These are phyloP conservation scores for Ceratonia siliqua DNA, from an alignment of 306 rosid species.

Conservation along the genomic window DNA sequence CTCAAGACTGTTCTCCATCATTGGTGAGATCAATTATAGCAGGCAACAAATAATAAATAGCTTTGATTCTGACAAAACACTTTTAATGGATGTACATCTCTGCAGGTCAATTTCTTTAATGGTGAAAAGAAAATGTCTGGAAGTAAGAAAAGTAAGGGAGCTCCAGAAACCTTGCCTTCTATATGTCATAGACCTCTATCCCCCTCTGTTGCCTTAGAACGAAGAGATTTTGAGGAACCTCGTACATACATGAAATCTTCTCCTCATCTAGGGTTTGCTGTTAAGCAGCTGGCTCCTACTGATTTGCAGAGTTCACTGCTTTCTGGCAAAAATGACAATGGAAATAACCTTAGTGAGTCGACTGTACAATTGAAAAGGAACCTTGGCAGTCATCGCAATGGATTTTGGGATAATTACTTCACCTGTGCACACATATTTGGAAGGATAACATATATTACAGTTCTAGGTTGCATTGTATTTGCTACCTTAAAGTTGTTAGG, in stretches of 20 bases:
- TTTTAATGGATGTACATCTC: conserved; percentile 33
- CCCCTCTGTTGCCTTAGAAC: conserved; percentile 56
- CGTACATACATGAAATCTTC: conserved; percentile 61
- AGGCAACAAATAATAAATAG: conserved; percentile 13
- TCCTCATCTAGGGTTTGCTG: conserved; percentile 66
- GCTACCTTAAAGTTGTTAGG: conserved; percentile 60
- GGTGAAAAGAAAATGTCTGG: conserved; percentile 59
- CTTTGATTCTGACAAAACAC: conserved; percentile 32
- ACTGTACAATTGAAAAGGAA: conserved; percentile 78
- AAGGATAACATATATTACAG: conserved; percentile 50
- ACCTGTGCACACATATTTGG: conserved; percentile 43
- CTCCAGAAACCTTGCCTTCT: conserved; percentile 46
- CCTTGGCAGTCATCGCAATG: conserved; percentile 54
- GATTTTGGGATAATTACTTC: conserved; percentile 61
- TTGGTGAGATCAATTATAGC: conserved; percentile 69
- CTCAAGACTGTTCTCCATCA: conserved; percentile 69
- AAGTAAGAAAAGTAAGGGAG: conserved; percentile 57
- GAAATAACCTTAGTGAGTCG: conserved; percentile 43
- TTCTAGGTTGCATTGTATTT: conserved; percentile 76
- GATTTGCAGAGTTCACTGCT: conserved; percentile 68
- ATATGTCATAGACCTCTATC: conserved; percentile 73
- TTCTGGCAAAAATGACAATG: conserved; percentile 54
- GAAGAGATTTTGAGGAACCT: conserved; percentile 62
- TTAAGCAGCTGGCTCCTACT: conserved; percentile 82
- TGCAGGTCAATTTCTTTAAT: conserved; percentile 82